phyloP scores from a whole-genome alignment of 495 filamentous ascomycete species.

The Cercophora sp. region DNA sequence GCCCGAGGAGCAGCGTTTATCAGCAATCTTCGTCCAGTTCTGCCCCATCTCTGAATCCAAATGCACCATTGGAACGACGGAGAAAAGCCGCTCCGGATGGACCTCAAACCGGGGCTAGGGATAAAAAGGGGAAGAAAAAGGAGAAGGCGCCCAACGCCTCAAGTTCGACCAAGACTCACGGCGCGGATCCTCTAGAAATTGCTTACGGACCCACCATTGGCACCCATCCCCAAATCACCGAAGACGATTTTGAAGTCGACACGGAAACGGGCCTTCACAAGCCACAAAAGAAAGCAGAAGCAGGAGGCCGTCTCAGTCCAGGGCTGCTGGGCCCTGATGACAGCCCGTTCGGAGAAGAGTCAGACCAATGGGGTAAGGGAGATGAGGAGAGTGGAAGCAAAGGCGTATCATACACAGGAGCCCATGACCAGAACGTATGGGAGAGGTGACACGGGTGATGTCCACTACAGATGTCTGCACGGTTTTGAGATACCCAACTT shows the following conservation, averaged over 20 bases:
- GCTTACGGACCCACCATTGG: conserved; percentile 29
- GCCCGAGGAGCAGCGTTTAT: conserved; percentile 28
- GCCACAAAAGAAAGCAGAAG: conserved; percentile 14
- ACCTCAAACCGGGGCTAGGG: conserved; percentile 17
- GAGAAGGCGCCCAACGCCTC: conserved; percentile 15
- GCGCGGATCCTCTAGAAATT: conserved; percentile 32
- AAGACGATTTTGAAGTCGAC: conserved; percentile 30
- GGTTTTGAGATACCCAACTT: conserved; percentile 4
- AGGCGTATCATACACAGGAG: conserved; percentile 18
- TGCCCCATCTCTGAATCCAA: conserved; percentile 19
- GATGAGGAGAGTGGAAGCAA: background rate
- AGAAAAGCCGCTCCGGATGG: conserved; percentile 29
- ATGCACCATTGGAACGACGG: conserved; percentile 21
- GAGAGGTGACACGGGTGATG: conserved; percentile 15
- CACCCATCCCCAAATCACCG: conserved; percentile 23
- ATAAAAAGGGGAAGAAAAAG: conserved; percentile 33
- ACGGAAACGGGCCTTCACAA: conserved; percentile 18
- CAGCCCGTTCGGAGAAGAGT: conserved; percentile 13
- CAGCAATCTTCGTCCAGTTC: conserved; percentile 24
- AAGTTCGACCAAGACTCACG: conserved; percentile 16
- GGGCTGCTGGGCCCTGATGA: conserved; percentile 7
- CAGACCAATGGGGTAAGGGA: conserved; percentile 14
- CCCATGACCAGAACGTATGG: conserved; percentile 32
- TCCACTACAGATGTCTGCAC: too few species aligned
- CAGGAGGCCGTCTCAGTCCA: conserved; percentile 4